These are phyloP conservation scores for Lavandula angustifolia DNA, from an alignment of 257 asterid genomes.

Conservation along the genomic window DNA sequence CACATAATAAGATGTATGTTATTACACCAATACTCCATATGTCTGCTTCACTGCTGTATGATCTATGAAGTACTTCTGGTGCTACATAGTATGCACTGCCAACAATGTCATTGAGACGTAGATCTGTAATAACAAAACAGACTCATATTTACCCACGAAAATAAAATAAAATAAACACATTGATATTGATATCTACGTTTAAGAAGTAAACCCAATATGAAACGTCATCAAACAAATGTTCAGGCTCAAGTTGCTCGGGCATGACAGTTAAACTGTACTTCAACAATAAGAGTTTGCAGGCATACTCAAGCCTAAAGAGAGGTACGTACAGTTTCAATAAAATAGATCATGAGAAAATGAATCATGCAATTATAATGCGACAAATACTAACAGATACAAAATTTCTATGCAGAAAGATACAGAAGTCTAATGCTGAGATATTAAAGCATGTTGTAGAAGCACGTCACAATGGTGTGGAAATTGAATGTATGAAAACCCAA, in stretches of 20 bases:
- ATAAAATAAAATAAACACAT: too few relatives aligned
- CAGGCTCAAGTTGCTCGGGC: background rate
- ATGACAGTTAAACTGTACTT: background rate
- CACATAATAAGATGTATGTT: constrained; percentile 89
- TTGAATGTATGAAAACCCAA: background rate
- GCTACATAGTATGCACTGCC: constrained; percentile 98
- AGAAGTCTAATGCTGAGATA: constrained; percentile 3
- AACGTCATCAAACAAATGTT: background rate
- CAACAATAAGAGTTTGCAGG: background rate
- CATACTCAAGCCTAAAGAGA: too few relatives aligned
- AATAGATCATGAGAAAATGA: background rate
- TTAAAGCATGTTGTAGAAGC: background rate
- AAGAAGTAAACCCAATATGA: background rate
- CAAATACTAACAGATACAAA: too few relatives aligned
- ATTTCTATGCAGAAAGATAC: background rate
- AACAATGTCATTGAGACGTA: constrained; percentile 88
- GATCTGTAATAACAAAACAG: constrained; percentile 54
- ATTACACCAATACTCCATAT: constrained; percentile 95
- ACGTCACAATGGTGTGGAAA: background rate
- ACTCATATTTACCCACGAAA: too few relatives aligned
- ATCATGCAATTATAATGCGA: too few relatives aligned
- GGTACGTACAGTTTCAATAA: too few relatives aligned
- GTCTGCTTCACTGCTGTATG: constrained; percentile 88
- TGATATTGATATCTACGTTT: background rate
- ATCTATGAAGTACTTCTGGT: constrained; percentile 96